These are phyloP conservation scores for Solanum bulbocastanum DNA, from an alignment of 257 asterid species.

Conservation along the genomic window DNA sequence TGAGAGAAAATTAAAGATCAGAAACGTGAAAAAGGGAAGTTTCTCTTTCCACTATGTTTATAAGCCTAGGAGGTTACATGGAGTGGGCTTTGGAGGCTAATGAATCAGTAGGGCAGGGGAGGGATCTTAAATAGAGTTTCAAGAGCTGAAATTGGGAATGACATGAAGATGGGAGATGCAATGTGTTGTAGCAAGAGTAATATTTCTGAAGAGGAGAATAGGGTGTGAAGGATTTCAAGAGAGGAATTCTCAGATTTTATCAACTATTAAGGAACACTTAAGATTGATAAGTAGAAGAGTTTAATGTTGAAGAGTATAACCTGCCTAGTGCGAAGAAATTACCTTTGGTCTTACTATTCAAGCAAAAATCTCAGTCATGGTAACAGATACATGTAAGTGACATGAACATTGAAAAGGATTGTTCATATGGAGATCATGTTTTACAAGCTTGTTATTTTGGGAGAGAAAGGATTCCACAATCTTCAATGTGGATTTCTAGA, in stretches of 20 bases:
- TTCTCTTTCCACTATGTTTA: neutral
- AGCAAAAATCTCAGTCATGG: neutral
- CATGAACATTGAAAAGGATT: neutral
- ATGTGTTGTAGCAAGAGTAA: neutral
- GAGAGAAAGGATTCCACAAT: neutral
- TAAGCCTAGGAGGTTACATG: neutral
- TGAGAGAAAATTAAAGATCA: neutral
- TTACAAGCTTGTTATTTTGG: neutral
- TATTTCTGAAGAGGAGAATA: neutral
- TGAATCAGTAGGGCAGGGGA: neutral
- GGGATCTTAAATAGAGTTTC: neutral
- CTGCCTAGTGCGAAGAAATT: neutral
- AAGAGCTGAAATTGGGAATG: neutral
- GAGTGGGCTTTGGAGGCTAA: neutral
- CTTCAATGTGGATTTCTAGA: neutral
- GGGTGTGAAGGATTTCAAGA: neutral
- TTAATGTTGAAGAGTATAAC: neutral
- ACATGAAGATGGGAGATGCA: neutral
- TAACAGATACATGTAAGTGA: neutral
- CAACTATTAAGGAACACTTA: neutral
- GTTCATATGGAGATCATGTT: neutral
- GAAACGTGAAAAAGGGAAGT: neutral
- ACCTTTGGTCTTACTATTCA: neutral
- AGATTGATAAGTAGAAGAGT: neutral
- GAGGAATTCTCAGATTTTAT: neutral